Base-by-base conservation (phyloP, 495 filamentous ascomycete genomes). In the Evernia prunastri region DNA sequence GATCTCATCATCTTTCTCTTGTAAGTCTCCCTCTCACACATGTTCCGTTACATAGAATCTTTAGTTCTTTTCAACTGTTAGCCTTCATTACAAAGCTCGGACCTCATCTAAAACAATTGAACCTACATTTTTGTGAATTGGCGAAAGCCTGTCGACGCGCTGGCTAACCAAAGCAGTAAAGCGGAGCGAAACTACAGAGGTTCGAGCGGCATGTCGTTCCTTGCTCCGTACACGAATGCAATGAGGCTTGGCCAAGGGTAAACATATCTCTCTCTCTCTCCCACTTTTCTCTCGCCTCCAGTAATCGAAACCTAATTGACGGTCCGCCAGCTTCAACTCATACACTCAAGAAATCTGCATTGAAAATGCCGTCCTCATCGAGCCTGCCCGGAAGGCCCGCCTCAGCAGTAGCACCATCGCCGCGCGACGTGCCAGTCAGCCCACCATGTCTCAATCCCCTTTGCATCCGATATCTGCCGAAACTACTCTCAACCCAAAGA, bases 321-420 rank as follows among this genome's bases (percentile, higher is more conserved):
- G 13, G 4, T 31, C 3, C 51, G 0, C 35, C 17, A 63, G 72
- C 15, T 74, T 74, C 63, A 74, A 74, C 49, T 71, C 72, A 33
- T 74, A 64, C 39, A 70, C 68, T 2, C 72, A 73, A 61, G 63
- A 73, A 43, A 60, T 67, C 6, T 71, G 72, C 43, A 56, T 74
- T 15, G 70, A 73, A 37, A 66, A 74, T 61, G 72, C 72, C 25
- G 72, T 74, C 2, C 36, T 67, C 25, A 58, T 72, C 35, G 67
- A 67, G 36, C 69, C 68, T 20, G 47, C 51, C n/a, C 23, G 39
- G 54, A 59, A 61, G 36, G 36, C 61, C 10, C 61, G 61, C 23
- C 61, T 43, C 51, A 60, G 17, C n/a, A 45, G 29, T 8, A 12
- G 35, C 7, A 27, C 35, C n/a, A 42, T 42, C 13, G 31, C 57